Evolutionary conservation across 768 basidiomycete genomes (phyloP), one percentile per base, ranked within the genome.

Genomic region (Paxillus ammoniavirescens): DNA sequence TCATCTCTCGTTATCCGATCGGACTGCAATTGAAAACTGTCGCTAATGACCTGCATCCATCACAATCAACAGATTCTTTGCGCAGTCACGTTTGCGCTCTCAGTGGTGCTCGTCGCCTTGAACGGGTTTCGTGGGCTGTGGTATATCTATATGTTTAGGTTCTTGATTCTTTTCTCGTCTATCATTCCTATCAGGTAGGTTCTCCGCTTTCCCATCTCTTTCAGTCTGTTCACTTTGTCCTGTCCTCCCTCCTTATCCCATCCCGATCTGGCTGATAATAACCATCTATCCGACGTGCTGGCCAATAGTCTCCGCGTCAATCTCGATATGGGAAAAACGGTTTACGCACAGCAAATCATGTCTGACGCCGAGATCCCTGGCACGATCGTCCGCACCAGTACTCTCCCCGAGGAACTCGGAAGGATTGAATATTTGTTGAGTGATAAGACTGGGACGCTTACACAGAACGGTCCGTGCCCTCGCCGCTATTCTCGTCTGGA

Each of bases 241-340:
- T 60, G 15, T 50, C 28, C 35, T 21, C 36, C 18, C 14, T 30
- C 42, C 40, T 15, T 13, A 12, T 23, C 8, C 15, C 13, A 23
- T 40, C 31, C 17, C 30, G 30, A 26, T 37, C 8, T 10, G 21
- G 21, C 3, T 49, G 28, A 26, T 23, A 3, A 28, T 49, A 18
- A 23, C 21, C n/a, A 21, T 35, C 44, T 30, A 12, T 23, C 52
- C 58, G 15, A 54, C 31, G 1, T 42, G 17, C 49, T 31, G 0
- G 14, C 14, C 13, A 49, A 6, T 66, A 98, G 95, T 78, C 76
- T 99, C 51, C 90, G 97, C n/a, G 96, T 99, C 49, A 99, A 99
- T 62, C 80, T 99, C 49, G 97, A 99, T 70, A 98, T 99, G 95
- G 97, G 97, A 52, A 99, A 99, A 73, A 98, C 95, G 1, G 90